phyloP scores from a whole-genome alignment of 2,329 filamentous ascomycete genomes.

The Curvularia eragrostidis region DNA sequence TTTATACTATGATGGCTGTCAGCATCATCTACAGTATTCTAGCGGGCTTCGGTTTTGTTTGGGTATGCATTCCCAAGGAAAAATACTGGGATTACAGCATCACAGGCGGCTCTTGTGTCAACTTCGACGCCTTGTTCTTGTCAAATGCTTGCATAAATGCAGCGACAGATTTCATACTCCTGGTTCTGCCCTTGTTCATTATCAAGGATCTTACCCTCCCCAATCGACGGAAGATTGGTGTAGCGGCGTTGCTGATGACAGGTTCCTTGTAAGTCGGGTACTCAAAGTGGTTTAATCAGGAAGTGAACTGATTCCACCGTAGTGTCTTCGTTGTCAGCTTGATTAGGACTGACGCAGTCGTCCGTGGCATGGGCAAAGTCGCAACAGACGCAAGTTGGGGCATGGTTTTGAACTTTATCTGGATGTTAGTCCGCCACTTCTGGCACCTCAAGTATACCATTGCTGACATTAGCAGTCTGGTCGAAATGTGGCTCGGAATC shows the following conservation, averaged over 20 bases:
- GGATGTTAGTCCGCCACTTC: conserved; percentile 17
- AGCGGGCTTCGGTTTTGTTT: conserved; percentile 23
- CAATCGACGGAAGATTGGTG: conserved; percentile 21
- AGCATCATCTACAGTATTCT: conserved; percentile 22
- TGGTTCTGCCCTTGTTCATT: conserved; percentile 29
- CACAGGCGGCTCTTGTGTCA: conserved; percentile 18
- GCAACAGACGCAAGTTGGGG: conserved; percentile 23
- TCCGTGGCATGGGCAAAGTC: conserved; percentile 13
- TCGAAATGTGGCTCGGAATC: conserved; percentile 28
- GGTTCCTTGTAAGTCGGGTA: conserved; percentile 25
- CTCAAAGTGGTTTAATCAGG: neutral
- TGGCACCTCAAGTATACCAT: neutral
- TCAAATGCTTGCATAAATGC: conserved; percentile 25
- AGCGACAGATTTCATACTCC: conserved; percentile 18
- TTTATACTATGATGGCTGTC: conserved; percentile 20
- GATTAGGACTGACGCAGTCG: conserved; percentile 20
- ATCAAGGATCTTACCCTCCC: conserved; percentile 29
- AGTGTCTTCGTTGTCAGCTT: conserved; percentile 26
- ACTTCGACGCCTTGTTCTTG: conserved; percentile 22
- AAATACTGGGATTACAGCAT: conserved; percentile 29
- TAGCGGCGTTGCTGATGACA: conserved; percentile 23
- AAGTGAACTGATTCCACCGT: neutral
- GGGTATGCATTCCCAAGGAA: conserved; percentile 25
- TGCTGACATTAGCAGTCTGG: conserved; percentile 14
- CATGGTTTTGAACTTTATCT: conserved; percentile 26